Evolutionary conservation across 73 alveolate genomes (phyloP).

Genomic region (Paraurostyla sp.): DNA sequence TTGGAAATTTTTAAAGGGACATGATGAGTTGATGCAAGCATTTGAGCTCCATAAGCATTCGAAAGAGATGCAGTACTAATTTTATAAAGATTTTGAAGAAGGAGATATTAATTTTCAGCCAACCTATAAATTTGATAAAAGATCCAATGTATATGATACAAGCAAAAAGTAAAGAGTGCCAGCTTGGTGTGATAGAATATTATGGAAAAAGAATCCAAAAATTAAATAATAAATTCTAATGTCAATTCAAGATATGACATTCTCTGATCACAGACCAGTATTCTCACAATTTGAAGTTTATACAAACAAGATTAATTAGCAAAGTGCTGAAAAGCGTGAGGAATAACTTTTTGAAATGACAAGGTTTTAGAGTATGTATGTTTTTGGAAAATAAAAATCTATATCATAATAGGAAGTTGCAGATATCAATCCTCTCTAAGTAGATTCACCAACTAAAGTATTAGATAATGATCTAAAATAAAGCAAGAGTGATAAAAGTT

Average conservation of each 20-base stretch:
- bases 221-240: not conserved
- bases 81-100: slow-evolving; percentile 74
- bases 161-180: slow-evolving; percentile 92
- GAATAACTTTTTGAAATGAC: slow-evolving; percentile 41
- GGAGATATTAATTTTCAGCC: slow-evolving; percentile 92
- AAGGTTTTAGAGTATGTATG: slow-evolving; percentile 33
- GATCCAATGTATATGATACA: slow-evolving; percentile 85
- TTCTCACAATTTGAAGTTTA: slow-evolving; percentile 26
- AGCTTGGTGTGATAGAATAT: slow-evolving; percentile 96
- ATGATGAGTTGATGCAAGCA: slow-evolving; percentile 65
- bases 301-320: slow-evolving; percentile 17
- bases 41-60: slow-evolving; percentile 34
- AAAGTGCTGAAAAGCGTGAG: slow-evolving; percentile 49
- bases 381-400: slow-evolving; percentile 21
- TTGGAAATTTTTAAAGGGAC: slow-evolving; percentile 3
- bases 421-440: not conserved
- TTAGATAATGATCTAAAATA: not conserved
- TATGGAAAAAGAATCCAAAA: slow-evolving; percentile 59
- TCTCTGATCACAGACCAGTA: slow-evolving; percentile 78
- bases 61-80: slow-evolving; percentile 7
- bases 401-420: not conserved
- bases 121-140: slow-evolving; percentile 90
- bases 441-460: not conserved
- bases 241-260: slow-evolving; percentile 20
- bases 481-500: slow-evolving; percentile 15